Percentiles rank a stretch among this genome's conserved stretches.
These are phyloP conservation scores for Phalaenopsis aphrodite DNA, from an alignment of 106 monocot species.

Conservation along the genomic window DNA sequence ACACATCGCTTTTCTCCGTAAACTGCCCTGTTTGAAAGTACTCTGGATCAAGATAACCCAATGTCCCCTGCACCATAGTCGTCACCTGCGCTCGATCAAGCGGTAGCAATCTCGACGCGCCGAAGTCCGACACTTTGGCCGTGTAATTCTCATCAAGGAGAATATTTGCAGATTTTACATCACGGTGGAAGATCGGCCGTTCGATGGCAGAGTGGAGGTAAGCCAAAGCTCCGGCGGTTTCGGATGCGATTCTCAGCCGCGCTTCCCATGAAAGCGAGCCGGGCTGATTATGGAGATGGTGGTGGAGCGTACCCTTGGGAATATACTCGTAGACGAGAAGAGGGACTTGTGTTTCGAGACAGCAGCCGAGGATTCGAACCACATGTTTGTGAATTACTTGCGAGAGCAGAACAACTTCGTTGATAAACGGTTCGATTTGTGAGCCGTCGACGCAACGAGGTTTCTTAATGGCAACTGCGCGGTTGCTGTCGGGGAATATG, in stretches of 20 bases:
- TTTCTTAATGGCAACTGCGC: slow-evolving; percentile 39
- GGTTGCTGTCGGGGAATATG: not conserved
- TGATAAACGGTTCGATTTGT: slow-evolving; percentile 24
- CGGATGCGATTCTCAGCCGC: slow-evolving; percentile 17
- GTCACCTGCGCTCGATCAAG: slow-evolving; percentile 8
- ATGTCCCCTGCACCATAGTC: slow-evolving; percentile 30
- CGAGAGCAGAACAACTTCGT: slow-evolving; percentile 31
- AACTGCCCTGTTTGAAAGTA: slow-evolving; percentile 26
- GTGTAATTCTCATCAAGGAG: slow-evolving; percentile 23
- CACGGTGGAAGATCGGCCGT: slow-evolving; percentile 25
- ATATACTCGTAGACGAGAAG: slow-evolving; percentile 29
- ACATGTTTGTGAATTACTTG: slow-evolving; percentile 20
- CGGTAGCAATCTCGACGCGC: slow-evolving; percentile 26
- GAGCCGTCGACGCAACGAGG: not conserved
- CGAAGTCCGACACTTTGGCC: slow-evolving; percentile 40
- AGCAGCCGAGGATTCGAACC: slow-evolving; percentile 27
- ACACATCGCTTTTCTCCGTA: slow-evolving; percentile 47
- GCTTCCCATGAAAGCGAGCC: slow-evolving; percentile 13
- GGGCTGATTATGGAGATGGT: slow-evolving; percentile 8
- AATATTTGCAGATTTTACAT: slow-evolving; percentile 36
- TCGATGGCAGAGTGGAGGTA: slow-evolving; percentile 18
- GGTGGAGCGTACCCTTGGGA: slow-evolving; percentile 16
- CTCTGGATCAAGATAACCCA: slow-evolving; percentile 44
- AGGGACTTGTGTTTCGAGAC: slow-evolving; percentile 25
- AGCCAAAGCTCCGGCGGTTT: slow-evolving; percentile 26